Base-by-base conservation (phyloP, 2,329 filamentous ascomycete genomes). In the Akanthomyces lecanii region DNA sequence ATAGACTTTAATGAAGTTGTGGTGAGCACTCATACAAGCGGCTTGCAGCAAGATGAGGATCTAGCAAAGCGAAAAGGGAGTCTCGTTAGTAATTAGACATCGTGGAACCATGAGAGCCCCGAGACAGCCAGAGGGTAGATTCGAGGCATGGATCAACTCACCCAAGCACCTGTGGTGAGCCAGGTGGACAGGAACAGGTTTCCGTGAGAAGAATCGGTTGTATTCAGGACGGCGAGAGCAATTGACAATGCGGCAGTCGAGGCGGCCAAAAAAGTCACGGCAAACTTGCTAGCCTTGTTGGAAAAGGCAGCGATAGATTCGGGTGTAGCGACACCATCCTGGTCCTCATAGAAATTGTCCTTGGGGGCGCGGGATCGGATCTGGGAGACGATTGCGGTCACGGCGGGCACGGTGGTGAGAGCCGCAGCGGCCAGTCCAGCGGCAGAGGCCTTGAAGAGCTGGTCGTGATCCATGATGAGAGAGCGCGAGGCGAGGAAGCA, bases 251-350 rank as follows among this genome's bases (percentile, higher is more conserved):
- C 78, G 16, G 85, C 74, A 1, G 87, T 88, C 44, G 78, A 64
- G 14, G 79, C 62, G 0, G 85, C 82, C n/a, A 84, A 79, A 4
- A 85, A 40, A 5, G 85, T 70, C 51, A 90, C 78, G 25, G 79
- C 71, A 4, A 77, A 65, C 70, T 88, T 89, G 61, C 86, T 81
- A 63, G 80, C 69, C 63, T 77, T 83, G 66, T 85, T 82, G 33
- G 88, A 89, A 70, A 88, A 92, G 45, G 79, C 79, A 25, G 81
- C 80, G 59, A 86, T 71, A 1, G 86, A 85, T 70, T 89, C 85
- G 47, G 84, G 80, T 0, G 86, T 89, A 38, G 87, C 88, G 66
- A 82, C 79, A 55, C 90, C 90, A 74, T 93, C 90, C 65, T 81
- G 76, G 70, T 93, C 90, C 67, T 86, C 78, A 69, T 92, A 92